phyloP scores from a whole-genome alignment of 148 eudicot species.

The Spergularia bocconei region DNA sequence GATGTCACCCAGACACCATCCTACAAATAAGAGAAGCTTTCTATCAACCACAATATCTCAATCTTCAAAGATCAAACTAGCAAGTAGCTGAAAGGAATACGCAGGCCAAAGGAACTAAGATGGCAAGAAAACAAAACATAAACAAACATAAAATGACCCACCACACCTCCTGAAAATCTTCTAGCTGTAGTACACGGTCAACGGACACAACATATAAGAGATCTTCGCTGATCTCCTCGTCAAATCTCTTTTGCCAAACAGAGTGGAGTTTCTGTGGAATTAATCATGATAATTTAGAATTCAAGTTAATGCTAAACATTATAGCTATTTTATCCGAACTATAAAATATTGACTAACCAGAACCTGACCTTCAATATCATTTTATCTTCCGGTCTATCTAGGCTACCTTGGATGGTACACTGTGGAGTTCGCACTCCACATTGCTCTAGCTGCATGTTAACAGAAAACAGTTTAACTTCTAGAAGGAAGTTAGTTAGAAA shows the following conservation, averaged over 20 bases:
- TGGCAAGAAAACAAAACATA: neutral
- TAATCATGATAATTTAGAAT: conserved; percentile 12
- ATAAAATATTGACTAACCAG: neutral
- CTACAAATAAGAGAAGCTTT: conserved; percentile 33
- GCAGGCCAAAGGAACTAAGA: conserved; percentile 2
- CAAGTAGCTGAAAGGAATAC: neutral
- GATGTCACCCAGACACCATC: conserved; percentile 79
- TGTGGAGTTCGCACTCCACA: conserved; percentile 80
- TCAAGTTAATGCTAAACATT: neutral
- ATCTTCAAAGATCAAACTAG: neutral
- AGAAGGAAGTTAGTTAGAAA: neutral
- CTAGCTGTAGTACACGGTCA: conserved; percentile 77
- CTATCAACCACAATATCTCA: no score
- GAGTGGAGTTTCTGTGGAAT: conserved; percentile 61
- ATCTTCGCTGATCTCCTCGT: conserved; percentile 61
- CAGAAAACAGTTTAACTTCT: conserved; percentile 18
- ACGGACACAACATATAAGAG: conserved; percentile 61
- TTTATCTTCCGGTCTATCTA: conserved; percentile 62
- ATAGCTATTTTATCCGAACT: neutral
- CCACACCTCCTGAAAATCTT: conserved; percentile 85
- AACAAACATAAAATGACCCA: conserved; percentile 19
- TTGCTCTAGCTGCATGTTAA: conserved; percentile 60
- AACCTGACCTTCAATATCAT: conserved; percentile 45
- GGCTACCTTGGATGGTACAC: conserved; percentile 88
- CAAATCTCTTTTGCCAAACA: conserved; percentile 69